Conservation (phyloP, 2,329 filamentous ascomycete genomes). For the Coniochaeta sp. region DNA sequence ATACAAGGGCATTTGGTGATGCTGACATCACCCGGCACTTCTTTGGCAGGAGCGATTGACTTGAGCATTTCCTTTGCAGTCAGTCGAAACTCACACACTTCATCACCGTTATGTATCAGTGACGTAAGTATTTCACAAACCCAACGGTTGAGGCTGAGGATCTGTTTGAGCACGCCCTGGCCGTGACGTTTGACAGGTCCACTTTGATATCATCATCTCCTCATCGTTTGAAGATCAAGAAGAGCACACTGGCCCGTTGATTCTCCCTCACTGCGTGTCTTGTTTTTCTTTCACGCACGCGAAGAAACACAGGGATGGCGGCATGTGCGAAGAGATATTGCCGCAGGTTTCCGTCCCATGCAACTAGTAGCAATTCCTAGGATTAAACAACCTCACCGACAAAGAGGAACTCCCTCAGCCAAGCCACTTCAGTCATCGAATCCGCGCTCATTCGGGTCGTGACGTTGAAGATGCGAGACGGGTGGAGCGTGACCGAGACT, state of each 20-base stretch:
- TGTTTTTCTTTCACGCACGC: neutral
- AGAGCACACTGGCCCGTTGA: neutral
- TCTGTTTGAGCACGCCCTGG: neutral
- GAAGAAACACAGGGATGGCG: neutral
- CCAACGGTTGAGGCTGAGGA: neutral
- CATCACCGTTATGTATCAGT: neutral
- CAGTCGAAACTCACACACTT: neutral
- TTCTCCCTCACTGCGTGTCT: neutral
- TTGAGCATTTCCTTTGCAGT: neutral
- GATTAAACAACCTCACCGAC: neutral
- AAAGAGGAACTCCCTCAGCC: neutral
- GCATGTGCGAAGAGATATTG: neutral
- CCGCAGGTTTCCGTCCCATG: neutral
- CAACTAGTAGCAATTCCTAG: neutral
- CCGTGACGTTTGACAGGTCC: neutral
- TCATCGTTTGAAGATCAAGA: neutral
- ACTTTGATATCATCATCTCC: neutral
- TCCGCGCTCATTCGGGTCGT: neutral
- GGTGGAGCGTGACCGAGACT: neutral
- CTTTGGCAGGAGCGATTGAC: neutral
- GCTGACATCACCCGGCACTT: neutral
- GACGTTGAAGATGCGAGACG: neutral
- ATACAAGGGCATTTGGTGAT: neutral
- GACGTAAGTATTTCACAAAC: neutral
- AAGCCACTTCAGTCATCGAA: neutral